These are phyloP conservation scores for Saprolegnia diclina DNA, from an alignment of 352 stramenopile genomes.

Conservation along the genomic window DNA sequence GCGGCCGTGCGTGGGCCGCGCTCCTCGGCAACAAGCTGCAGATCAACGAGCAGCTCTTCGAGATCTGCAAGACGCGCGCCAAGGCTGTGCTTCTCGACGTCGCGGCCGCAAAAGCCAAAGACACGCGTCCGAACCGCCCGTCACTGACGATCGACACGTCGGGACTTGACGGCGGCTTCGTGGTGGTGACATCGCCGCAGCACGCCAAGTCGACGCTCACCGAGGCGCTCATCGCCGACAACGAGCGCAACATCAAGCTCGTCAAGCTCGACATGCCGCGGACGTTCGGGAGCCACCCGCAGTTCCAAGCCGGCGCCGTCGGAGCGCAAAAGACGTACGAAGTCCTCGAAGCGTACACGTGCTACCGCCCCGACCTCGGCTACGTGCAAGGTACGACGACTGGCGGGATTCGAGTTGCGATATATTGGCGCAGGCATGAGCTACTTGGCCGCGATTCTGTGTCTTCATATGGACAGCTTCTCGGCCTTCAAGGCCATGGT, in stretches of 20 bases:
- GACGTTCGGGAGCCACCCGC: slow-evolving; percentile 73
- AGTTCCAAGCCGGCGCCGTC: slow-evolving; percentile 69
- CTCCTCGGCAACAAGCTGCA: slow-evolving; percentile 76
- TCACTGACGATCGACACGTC: slow-evolving; percentile 10
- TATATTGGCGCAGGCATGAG: slow-evolving; percentile 67
- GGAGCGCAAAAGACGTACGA: slow-evolving; percentile 67
- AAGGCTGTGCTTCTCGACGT: slow-evolving; percentile 74
- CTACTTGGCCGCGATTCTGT: slow-evolving; percentile 76
- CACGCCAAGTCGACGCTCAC: slow-evolving; percentile 44
- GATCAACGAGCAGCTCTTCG: slow-evolving; percentile 81
- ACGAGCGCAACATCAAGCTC: slow-evolving; percentile 77
- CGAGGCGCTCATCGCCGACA: slow-evolving; percentile 71
- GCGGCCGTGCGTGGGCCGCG: slow-evolving; percentile 72
- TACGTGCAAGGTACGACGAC: slow-evolving; percentile 56
- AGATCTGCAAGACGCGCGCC: slow-evolving; percentile 68
- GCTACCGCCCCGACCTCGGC: slow-evolving; percentile 75
- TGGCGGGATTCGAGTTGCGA: not conserved
- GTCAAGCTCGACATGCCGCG: slow-evolving; percentile 80
- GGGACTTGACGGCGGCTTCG: not conserved
- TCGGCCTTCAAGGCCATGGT: slow-evolving; percentile 80
- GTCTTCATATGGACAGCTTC: slow-evolving; percentile 86
- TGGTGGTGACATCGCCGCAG: not conserved
- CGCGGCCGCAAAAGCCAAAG: slow-evolving; percentile 48
- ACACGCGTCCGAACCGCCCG: slow-evolving; percentile 12
- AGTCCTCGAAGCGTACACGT: slow-evolving; percentile 81